Evolutionary conservation across 805 yeast genomes (phyloP).

Genomic region (Kodamaea laetipori): DNA sequence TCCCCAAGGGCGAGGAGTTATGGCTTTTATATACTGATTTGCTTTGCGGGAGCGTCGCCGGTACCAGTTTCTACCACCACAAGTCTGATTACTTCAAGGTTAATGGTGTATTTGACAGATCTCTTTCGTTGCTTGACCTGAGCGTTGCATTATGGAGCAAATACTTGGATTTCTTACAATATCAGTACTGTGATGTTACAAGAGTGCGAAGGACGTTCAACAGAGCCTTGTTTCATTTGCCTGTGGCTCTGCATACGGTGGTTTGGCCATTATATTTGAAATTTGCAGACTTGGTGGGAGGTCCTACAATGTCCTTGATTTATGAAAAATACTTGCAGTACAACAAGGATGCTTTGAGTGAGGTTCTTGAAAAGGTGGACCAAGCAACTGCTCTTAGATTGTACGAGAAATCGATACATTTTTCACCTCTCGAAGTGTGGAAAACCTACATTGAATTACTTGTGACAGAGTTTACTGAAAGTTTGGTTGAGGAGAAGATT

Average conservation of each 20-base stretch:
- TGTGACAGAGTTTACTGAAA: constrained; percentile 16
- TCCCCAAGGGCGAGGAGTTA: constrained; percentile 51
- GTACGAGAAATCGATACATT: neutral
- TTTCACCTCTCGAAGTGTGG: constrained; percentile 51
- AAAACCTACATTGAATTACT: constrained; percentile 47
- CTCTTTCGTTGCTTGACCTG: constrained; percentile 45
- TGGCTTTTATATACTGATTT: constrained; percentile 55
- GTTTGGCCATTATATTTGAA: constrained; percentile 55
- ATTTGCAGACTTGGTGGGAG: constrained; percentile 50
- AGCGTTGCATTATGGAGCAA: constrained; percentile 55
- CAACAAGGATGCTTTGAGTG: constrained; percentile 4
- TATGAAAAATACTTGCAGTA: constrained; percentile 33
- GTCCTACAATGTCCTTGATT: constrained; percentile 34
- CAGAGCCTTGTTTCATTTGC: constrained; percentile 48
- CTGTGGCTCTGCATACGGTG: constrained; percentile 49
- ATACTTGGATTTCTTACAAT: constrained; percentile 47
- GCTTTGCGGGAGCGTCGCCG: constrained; percentile 32
- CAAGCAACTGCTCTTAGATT: neutral
- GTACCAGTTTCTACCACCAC: constrained; percentile 29
- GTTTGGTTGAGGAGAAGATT: constrained; percentile 2
- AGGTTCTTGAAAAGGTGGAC: constrained; percentile 3
- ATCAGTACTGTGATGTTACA: constrained; percentile 33
- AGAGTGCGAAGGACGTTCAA: constrained; percentile 49
- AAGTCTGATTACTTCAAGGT: constrained; percentile 35
- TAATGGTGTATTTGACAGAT: constrained; percentile 48